Evolutionary conservation across 1,284 basidiomycete genomes (phyloP), one percentile per base, ranked within the genome.

Genomic region (Lentinula novae-zelandiae): DNA sequence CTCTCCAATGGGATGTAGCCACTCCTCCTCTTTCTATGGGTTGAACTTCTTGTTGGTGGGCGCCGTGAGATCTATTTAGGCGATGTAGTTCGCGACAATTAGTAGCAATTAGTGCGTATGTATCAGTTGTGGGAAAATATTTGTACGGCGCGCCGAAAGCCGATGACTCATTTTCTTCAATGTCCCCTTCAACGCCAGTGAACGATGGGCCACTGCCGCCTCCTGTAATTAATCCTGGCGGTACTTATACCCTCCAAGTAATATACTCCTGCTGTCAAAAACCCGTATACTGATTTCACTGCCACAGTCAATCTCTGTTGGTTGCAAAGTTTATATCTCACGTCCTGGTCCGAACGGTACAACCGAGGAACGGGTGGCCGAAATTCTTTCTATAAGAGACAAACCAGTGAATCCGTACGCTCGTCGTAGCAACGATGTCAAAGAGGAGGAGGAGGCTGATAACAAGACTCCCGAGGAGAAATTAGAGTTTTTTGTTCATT

Each of bases 401-500:
- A 90, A 90, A 73, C 87, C 87, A 58, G 76, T 82, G 54, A 90
- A 88, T 67, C 75, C 83, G 0, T 90, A 89, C 69, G 76, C 78
- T 34, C 76, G 78, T 34, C 78, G 79, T 51, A 74, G 75, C 62
- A 74, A 60, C 64, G 67, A 70, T 57, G 60, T 78, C 70, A 73
- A 78, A 63, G 79, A 82, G 58, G 77, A 80, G 49, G 76, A 77
- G 27, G 69, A 80, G 49, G 76, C 76, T 31, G 69, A 69, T 39
- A 75, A 69, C 15, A 54, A 75, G 64, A 84, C 78, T 66, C 83
- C 80, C 55, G 91, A 84, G 72, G 91, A 95, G 72, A 89, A 92
- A 69, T 83, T 87, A 70, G 95, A 98, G 74, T 98, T 90, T 80
- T 98, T 98, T 71, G 93, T 97, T 40, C 96, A 98, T 71, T 98